Percentiles rank a stretch among this genome's conserved stretches.
Conservation (phyloP, 1,284 basidiomycete species). For the Leccinum solheimii region DNA sequence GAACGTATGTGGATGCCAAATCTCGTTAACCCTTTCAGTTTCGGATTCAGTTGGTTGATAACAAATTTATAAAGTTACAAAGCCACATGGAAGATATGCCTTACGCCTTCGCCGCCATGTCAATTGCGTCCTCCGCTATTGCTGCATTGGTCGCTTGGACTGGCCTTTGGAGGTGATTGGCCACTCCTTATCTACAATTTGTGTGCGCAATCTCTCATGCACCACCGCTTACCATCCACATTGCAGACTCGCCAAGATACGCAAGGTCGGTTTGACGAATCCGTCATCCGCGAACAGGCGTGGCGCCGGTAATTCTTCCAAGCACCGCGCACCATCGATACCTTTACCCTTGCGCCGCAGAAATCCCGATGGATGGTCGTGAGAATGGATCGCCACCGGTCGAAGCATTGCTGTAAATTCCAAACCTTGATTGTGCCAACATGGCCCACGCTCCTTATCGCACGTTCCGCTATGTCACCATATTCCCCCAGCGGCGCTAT, state of each 20-base stretch:
- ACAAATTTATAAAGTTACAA: conserved; percentile 49
- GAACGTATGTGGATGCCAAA: conserved; percentile 66
- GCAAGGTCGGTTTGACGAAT: conserved; percentile 54
- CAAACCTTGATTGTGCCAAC: conserved; percentile 6
- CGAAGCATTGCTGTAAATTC: not conserved
- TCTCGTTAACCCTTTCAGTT: conserved; percentile 23
- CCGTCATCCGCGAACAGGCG: conserved; percentile 26
- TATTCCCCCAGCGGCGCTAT: not conserved
- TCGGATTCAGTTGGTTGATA: conserved; percentile 24
- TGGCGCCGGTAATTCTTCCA: conserved; percentile 25
- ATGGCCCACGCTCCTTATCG: conserved; percentile 14
- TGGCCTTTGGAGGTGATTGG: conserved; percentile 59
- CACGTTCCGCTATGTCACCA: not conserved
- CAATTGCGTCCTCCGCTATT: conserved; percentile 52
- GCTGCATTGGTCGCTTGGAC: conserved; percentile 57
- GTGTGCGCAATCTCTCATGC: conserved; percentile 9
- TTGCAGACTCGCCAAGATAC: conserved; percentile 46
- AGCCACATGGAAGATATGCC: conserved; percentile 69
- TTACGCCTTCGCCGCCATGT: conserved; percentile 68
- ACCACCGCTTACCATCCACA: conserved; percentile 5
- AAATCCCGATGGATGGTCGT: conserved; percentile 53
- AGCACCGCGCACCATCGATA: conserved; percentile 47
- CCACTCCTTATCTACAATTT: conserved; percentile 18
- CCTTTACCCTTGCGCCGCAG: conserved; percentile 58
- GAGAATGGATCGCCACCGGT: conserved; percentile 17